Evolutionary conservation across 345 rosid species (phyloP).

Genomic region (Anastatica hierochuntica): DNA sequence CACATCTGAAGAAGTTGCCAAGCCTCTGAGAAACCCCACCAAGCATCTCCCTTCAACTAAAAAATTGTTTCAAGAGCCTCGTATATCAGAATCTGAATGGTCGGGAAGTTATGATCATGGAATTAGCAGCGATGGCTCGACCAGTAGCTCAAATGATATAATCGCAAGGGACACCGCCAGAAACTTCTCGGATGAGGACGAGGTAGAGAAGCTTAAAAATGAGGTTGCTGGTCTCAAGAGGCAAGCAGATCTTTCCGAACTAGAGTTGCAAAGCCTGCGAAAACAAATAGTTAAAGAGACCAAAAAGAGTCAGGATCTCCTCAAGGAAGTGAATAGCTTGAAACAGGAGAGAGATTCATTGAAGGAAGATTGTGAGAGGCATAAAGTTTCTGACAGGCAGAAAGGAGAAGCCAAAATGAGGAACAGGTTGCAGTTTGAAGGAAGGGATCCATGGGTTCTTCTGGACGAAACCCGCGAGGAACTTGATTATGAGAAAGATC

Average conservation of each 20-base stretch:
- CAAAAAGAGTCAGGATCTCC: conserved; percentile 56
- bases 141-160: conserved; percentile 39
- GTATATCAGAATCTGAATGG: conserved; percentile 56
- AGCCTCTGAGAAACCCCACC: conserved; percentile 21
- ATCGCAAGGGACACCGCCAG: too few species aligned
- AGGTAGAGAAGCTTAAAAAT: conserved; percentile 47
- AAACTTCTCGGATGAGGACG: too few species aligned
- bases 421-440: conserved; percentile 32
- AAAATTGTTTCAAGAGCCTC: conserved; percentile 41
- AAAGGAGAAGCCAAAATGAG: conserved; percentile 25
- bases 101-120: conserved; percentile 58
- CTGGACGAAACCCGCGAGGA: conserved; percentile 64
- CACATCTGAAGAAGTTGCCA: conserved; percentile 51
- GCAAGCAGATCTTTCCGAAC: conserved; percentile 60
- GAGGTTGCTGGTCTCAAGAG: conserved; percentile 49
- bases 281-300: conserved; percentile 68
- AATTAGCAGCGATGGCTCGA: conserved; percentile 42
- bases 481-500: conserved; percentile 55
- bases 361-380: conserved; percentile 29
- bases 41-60: conserved; percentile 14
- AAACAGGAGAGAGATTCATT: conserved; percentile 56
- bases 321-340: conserved; percentile 40
- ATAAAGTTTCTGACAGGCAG: too few species aligned
- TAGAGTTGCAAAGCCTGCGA: conserved; percentile 76
- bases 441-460: conserved; percentile 39